A percentile compares a stretch with the other conserved stretches of the same genome.
phyloP scores from a whole-genome alignment of 2,329 filamentous ascomycete species.

The Aspergillus ochraceus region DNA sequence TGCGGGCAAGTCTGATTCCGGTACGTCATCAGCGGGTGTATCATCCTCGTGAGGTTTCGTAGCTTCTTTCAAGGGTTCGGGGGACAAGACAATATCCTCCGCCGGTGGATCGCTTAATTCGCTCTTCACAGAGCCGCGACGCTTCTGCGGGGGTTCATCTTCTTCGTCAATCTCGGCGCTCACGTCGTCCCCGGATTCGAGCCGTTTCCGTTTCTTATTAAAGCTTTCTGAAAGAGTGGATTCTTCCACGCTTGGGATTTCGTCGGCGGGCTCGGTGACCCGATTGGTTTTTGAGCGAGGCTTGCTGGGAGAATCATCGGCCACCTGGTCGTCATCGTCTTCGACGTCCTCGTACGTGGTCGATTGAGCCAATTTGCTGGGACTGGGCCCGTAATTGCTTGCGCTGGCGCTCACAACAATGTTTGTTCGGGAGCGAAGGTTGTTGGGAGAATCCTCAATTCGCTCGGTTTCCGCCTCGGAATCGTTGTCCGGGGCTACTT shows the following conservation, averaged over 20 bases:
- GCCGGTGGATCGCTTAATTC: constrained; percentile 37
- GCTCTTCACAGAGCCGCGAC: constrained; percentile 40
- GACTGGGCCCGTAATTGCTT: constrained; percentile 63
- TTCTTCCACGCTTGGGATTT: constrained; percentile 27
- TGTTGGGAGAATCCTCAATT: constrained; percentile 82
- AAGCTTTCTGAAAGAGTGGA: constrained; percentile 30
- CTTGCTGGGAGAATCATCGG: constrained; percentile 43
- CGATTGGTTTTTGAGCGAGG: constrained; percentile 36
- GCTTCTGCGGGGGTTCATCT: constrained; percentile 43
- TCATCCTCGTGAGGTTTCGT: constrained; percentile 31
- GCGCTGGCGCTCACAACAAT: constrained; percentile 61
- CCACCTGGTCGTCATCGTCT: constrained; percentile 53
- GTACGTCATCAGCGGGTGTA: constrained; percentile 32
- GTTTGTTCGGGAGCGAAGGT: constrained; percentile 58
- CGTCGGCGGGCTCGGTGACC: constrained; percentile 20
- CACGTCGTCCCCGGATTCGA: constrained; percentile 36
- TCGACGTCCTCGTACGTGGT: constrained; percentile 47
- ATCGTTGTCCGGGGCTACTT: constrained; percentile 62
- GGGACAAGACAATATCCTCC: constrained; percentile 34
- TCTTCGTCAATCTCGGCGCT: constrained; percentile 38
- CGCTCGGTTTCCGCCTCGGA: constrained; percentile 94
- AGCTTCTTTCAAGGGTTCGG: constrained; percentile 36
- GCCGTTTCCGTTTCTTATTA: constrained; percentile 44
- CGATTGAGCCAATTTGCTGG: constrained; percentile 72
- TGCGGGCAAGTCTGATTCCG: constrained; percentile 31